Evolutionary conservation across 2,329 filamentous ascomycete genomes (phyloP).

Genomic region (Stachybotrys chlorohalonatus): DNA sequence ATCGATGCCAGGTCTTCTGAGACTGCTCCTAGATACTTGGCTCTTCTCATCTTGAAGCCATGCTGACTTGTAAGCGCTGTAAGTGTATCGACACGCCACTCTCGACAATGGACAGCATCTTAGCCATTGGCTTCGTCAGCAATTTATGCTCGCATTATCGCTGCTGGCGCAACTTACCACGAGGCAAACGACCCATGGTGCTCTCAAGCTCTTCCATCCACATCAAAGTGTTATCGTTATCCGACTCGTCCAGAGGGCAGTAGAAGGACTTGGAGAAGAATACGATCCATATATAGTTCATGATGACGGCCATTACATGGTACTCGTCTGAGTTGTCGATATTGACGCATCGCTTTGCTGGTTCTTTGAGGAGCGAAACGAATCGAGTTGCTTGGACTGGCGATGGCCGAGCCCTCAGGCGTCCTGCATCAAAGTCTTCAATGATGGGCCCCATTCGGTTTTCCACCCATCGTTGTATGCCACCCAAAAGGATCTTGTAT

Average conservation of each 20-base stretch:
- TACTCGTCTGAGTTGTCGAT: slow-evolving; percentile 23
- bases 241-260: slow-evolving; percentile 22
- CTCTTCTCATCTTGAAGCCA: slow-evolving; percentile 18
- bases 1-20: slow-evolving; percentile 23
- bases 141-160: not conserved
- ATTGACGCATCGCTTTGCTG: slow-evolving; percentile 21
- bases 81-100: slow-evolving; percentile 28
- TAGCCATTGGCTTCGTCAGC: not conserved
- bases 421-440: slow-evolving; percentile 20
- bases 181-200: slow-evolving; percentile 22
- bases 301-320: slow-evolving; percentile 24
- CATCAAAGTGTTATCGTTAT: slow-evolving; percentile 16
- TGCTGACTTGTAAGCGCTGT: slow-evolving; percentile 21
- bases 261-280: slow-evolving; percentile 27
- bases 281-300: slow-evolving; percentile 26
- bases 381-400: slow-evolving; percentile 19
- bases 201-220: slow-evolving; percentile 24
- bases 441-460: slow-evolving; percentile 19
- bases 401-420: slow-evolving; percentile 12
- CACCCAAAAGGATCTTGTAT: slow-evolving; percentile 22
- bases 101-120: slow-evolving; percentile 24
- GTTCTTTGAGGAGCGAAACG: slow-evolving; percentile 22
- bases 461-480: slow-evolving; percentile 26
- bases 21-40: slow-evolving; percentile 17
- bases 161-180: slow-evolving; percentile 13